These are phyloP conservation scores for Mycena vitilis DNA, from an alignment of 768 basidiomycete species.

Conservation along the genomic window DNA sequence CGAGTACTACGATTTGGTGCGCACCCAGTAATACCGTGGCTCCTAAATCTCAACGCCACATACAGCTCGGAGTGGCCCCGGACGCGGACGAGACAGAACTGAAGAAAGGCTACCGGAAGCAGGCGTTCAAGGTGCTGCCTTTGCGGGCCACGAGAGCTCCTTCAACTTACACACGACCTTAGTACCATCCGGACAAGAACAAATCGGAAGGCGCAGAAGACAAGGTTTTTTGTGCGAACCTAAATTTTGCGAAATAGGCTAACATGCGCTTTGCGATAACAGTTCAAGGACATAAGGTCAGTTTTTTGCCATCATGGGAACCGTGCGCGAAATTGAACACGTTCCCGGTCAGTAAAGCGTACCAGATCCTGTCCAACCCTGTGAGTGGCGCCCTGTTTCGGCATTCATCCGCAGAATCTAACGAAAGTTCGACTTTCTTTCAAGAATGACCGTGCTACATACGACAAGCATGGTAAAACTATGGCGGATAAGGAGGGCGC, in stretches of 20 bases:
- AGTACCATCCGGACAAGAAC: constrained; percentile 98
- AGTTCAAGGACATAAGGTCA: constrained; percentile 95
- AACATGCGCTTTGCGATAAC: background rate
- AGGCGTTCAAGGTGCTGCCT: constrained; percentile 86
- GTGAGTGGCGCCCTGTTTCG: constrained; percentile 55
- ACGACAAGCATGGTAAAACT: constrained; percentile 95
- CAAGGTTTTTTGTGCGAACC: constrained; percentile 50
- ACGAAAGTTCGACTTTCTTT: constrained; percentile 8
- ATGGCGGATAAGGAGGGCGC: constrained; percentile 89
- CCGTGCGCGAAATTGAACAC: constrained; percentile 7
- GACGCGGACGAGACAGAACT: constrained; percentile 84
- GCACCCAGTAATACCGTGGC: constrained; percentile 38
- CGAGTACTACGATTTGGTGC: constrained; percentile 87
- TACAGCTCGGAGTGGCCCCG: constrained; percentile 74
- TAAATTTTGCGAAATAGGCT: background rate
- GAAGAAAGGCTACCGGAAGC: constrained; percentile 96
- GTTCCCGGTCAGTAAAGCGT: constrained; percentile 79
- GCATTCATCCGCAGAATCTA: background rate
- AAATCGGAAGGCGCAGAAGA: constrained; percentile 91
- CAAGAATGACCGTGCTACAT: constrained; percentile 86
- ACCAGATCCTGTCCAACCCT: constrained; percentile 89
- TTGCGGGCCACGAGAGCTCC: constrained; percentile 10
- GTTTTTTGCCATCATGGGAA: constrained; percentile 27
- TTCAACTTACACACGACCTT: constrained; percentile 14
- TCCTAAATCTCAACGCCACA: constrained; percentile 13